Conservation (phyloP, 75 land plant species). For the Picea glauca region DNA sequence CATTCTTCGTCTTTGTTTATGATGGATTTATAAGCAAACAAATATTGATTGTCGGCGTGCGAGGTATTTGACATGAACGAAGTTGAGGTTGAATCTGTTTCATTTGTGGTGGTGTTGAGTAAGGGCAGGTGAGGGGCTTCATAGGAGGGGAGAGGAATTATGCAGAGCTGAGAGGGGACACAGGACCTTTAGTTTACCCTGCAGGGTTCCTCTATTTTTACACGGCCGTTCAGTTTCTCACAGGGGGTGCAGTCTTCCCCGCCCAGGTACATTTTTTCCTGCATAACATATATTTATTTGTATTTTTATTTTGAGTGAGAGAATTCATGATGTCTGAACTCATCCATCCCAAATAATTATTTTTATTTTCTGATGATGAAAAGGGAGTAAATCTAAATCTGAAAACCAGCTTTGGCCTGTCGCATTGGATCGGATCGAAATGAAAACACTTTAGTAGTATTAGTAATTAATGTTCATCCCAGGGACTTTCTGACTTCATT, state of each 20-base stretch:
- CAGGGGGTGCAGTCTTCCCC: slow-evolving; percentile 73
- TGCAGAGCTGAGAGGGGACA: slow-evolving; percentile 76
- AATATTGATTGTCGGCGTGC: not conserved
- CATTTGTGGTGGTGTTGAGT: not conserved
- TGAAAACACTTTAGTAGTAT: no score
- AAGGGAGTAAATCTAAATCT: no score
- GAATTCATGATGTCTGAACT: no score
- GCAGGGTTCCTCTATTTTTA: slow-evolving; percentile 94
- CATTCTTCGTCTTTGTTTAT: not conserved
- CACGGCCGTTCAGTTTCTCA: slow-evolving; percentile 64
- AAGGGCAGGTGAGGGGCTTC: slow-evolving; percentile 78
- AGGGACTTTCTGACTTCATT: no score
- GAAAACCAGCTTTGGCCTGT: no score
- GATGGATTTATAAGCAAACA: not conserved
- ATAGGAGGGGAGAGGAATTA: slow-evolving; percentile 88
- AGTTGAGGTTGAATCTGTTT: not conserved
- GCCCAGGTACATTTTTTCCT: slow-evolving; percentile 63
- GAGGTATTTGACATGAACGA: not conserved
- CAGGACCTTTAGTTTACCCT: slow-evolving; percentile 94
- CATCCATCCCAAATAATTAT: no score
- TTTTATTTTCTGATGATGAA: no score
- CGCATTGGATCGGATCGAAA: no score
- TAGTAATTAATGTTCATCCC: no score
- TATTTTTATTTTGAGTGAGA: no score
- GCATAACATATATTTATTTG: no score